Conservation (phyloP, 495 filamentous ascomycete genomes). For the Clohesyomyces aquaticus region DNA sequence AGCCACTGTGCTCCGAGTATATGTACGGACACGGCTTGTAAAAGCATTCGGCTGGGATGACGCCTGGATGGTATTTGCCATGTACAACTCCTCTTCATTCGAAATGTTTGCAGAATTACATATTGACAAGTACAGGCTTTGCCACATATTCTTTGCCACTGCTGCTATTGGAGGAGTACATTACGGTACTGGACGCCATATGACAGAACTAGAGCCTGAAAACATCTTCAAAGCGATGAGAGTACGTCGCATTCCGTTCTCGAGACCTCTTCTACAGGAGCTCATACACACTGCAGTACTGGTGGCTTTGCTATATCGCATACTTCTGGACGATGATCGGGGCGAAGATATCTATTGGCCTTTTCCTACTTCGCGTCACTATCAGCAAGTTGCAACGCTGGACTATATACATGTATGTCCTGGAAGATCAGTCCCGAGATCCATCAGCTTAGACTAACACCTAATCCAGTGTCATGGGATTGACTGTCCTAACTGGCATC, state of each 20-base stretch:
- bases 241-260: slow-evolving; percentile 6
- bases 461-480: slow-evolving; percentile 27
- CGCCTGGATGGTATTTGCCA: slow-evolving; percentile 20
- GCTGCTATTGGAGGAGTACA: slow-evolving; percentile 12
- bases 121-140: slow-evolving; percentile 6
- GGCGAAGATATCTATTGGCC: slow-evolving; percentile 48
- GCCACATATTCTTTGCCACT: slow-evolving; percentile 21
- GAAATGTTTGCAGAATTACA: not conserved
- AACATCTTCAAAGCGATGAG: slow-evolving; percentile 17
- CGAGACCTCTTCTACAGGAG: not conserved
- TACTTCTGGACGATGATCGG: slow-evolving; percentile 43
- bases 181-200: slow-evolving; percentile 28
- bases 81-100: slow-evolving; percentile 4
- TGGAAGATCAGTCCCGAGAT: too few relatives aligned
- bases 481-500: slow-evolving; percentile 42
- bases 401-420: slow-evolving; percentile 50
- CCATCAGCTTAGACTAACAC: too few relatives aligned
- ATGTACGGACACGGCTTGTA: slow-evolving; percentile 20
- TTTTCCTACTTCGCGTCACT: slow-evolving; percentile 50
- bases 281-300: slow-evolving; percentile 6
- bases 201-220: slow-evolving; percentile 8
- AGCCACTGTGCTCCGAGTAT: slow-evolving; percentile 21
- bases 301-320: slow-evolving; percentile 29
- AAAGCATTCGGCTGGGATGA: slow-evolving; percentile 35
- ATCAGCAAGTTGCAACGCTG: slow-evolving; percentile 42